These are phyloP conservation scores for Diutina rugosa DNA, from an alignment of 1,139 yeast species.

Conservation along the genomic window DNA sequence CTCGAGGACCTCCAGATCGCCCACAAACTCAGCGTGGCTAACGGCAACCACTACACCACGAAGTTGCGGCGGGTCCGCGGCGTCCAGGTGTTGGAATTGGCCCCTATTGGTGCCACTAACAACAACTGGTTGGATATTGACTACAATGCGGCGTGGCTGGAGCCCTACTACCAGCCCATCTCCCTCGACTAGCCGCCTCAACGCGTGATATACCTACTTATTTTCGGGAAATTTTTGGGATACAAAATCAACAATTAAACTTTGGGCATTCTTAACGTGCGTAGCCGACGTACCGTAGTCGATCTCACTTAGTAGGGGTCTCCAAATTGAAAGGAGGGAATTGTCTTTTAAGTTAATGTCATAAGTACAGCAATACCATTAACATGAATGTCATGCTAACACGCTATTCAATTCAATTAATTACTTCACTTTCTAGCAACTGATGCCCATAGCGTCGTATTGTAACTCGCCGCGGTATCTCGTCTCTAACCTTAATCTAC, in stretches of 20 bases:
- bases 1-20: background rate
- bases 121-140: background rate
- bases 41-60: background rate
- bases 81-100: background rate
- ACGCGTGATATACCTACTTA: too few relatives aligned
- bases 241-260: background rate
- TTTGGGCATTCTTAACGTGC: background rate
- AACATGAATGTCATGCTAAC: too few relatives aligned
- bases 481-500: background rate
- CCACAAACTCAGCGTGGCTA: background rate
- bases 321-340: too few relatives aligned
- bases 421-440: too few relatives aligned
- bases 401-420: too few relatives aligned
- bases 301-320: too few relatives aligned
- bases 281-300: background rate
- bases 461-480: too few relatives aligned
- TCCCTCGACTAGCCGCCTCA: background rate
- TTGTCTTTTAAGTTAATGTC: too few relatives aligned
- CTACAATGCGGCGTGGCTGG: background rate
- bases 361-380: background rate
- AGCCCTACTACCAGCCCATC: background rate
- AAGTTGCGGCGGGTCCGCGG: background rate
- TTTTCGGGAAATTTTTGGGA: too few relatives aligned
- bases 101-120: background rate
- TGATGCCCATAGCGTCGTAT: too few relatives aligned